These are phyloP conservation scores for Saccharomyces jurei DNA, from an alignment of 805 yeast genomes.

Conservation along the genomic window DNA sequence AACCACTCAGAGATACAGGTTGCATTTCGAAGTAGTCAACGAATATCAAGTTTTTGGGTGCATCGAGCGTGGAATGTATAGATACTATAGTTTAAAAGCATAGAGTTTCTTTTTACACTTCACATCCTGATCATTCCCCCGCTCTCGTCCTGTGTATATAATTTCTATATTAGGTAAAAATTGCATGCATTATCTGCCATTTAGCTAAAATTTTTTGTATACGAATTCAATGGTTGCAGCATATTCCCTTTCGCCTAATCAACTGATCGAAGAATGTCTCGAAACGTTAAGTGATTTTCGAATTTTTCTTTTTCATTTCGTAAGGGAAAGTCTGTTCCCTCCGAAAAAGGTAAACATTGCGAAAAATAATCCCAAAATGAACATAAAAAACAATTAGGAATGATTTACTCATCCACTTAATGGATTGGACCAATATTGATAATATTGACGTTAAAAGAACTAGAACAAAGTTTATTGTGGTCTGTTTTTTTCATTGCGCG, in stretches of 20 bases:
- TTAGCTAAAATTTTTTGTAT: not conserved
- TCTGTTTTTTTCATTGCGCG: not conserved
- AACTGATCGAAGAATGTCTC: not conserved
- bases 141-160: not conserved
- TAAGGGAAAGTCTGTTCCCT: not conserved
- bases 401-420: not conserved
- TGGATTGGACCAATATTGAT: not conserved
- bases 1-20: constrained; percentile 20
- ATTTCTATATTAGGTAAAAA: not conserved
- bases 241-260: not conserved
- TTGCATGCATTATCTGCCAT: not conserved
- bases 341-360: not conserved
- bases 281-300: not conserved
- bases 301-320: not conserved
- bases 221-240: not conserved
- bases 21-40: constrained; percentile 25
- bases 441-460: not conserved
- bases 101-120: constrained; percentile 5
- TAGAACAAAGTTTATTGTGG: not conserved
- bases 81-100: constrained; percentile 36
- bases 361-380: not conserved
- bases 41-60: constrained; percentile 36
- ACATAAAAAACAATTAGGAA: not conserved
- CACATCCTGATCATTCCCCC: not conserved
- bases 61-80: constrained; percentile 38